Base-by-base conservation (phyloP, 306 rosid species). In the Cucumis melo region DNA sequence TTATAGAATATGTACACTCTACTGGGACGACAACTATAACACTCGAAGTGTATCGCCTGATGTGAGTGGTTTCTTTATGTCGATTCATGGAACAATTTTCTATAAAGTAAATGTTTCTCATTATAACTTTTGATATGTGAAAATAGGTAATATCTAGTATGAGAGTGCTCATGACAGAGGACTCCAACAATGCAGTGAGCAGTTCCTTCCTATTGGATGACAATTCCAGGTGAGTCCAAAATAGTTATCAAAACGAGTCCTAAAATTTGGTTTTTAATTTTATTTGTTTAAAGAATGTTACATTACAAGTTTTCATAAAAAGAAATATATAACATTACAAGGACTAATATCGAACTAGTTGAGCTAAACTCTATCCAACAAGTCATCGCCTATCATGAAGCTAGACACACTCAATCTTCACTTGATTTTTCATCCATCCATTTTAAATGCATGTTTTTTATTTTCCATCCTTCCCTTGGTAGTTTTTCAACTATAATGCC, bases 161-260 rank as follows among this genome's bases (percentile, higher is more conserved):
- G 99, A 95, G 86, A 81, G 91, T 95, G 74, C 99, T 95, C 74
- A 95, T 95, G 99, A 86, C 98, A 0, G 99, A 95, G 91, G 99
- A 95, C 87, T 90, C 97, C 56, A 95, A 92, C 81, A 87, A 89
- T 84, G 90, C 99, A 73, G 96, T 75, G 54, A 91, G 97, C 82
- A 96, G 90, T 87, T 92, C 99, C 82, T 95, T 92, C 92, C 87
- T 95, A 86, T 85, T 95, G 89, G 99, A 95, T 80, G 99, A 95
- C 83, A 91, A 85, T 84, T 95, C 99, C 81, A 91, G 99, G 99
- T 95, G 75, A 80, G 85, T 54, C 46, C 38, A 6, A 24, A 38
- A 38, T 42, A 1, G 48, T 42, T 42, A 8, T 42, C 11, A 42
- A 42, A 42, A 42, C 48, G 2, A 42, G 48, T 42, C 48, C 48